These are phyloP conservation scores for Sedum album DNA, from an alignment of 164 flowering plant genomes.

Conservation along the genomic window DNA sequence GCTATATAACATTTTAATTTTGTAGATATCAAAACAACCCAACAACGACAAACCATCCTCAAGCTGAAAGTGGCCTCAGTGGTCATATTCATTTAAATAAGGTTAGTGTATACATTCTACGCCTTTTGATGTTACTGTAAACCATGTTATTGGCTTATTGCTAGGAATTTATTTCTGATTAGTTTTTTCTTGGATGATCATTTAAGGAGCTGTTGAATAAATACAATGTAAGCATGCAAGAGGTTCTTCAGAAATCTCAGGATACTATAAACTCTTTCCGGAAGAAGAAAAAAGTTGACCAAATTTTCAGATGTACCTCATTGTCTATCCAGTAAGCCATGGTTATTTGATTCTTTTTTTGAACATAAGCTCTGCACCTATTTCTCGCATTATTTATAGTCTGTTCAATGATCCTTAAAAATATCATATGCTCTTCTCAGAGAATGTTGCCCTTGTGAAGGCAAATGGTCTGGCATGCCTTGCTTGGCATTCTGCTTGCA, in stretches of 20 bases:
- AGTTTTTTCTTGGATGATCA: slow-evolving; percentile 10
- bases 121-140: background rate
- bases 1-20: background rate
- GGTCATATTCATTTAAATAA: slow-evolving; percentile 77
- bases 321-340: slow-evolving; percentile 49
- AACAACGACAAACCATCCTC: slow-evolving; percentile 20
- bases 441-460: slow-evolving; percentile 47
- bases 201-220: slow-evolving; percentile 37
- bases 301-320: slow-evolving; percentile 26
- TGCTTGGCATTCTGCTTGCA: slow-evolving; percentile 60
- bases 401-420: background rate
- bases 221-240: slow-evolving; percentile 30
- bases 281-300: slow-evolving; percentile 48
- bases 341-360: background rate
- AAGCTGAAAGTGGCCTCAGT: slow-evolving; percentile 43
- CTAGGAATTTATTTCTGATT: background rate
- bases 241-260: slow-evolving; percentile 45
- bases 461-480: slow-evolving; percentile 32
- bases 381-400: background rate
- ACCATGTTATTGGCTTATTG: background rate
- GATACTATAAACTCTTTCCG: slow-evolving; percentile 26
- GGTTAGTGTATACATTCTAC: slow-evolving; percentile 26
- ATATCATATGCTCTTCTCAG: slow-evolving; percentile 28
- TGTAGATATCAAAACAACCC: slow-evolving; percentile 29
- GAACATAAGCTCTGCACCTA: background rate